A percentile compares a stretch with the other conserved stretches of the same genome.
These are phyloP conservation scores for Porpolomopsis calyptriformis DNA, from an alignment of 768 basidiomycete genomes.

Conservation along the genomic window DNA sequence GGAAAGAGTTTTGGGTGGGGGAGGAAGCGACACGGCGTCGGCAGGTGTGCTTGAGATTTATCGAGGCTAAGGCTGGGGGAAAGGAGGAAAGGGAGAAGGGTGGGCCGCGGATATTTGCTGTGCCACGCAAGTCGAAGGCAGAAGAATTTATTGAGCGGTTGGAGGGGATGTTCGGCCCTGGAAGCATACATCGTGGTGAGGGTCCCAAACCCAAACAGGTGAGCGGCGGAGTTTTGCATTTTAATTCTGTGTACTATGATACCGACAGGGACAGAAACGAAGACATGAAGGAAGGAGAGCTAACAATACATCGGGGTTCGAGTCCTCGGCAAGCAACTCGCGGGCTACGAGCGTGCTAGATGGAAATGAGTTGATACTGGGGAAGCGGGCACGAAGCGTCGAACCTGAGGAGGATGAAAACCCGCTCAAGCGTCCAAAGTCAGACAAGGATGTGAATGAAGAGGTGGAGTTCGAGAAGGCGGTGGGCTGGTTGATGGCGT, in stretches of 20 bases:
- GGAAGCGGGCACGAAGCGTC: neutral
- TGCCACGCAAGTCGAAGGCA: constrained; percentile 1
- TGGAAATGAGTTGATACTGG: neutral
- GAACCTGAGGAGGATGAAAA: neutral
- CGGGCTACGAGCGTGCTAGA: neutral
- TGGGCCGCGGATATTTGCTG: neutral
- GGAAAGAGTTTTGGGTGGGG: neutral
- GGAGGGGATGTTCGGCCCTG: constrained; percentile 8
- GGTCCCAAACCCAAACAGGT: constrained; percentile 7
- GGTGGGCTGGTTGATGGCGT: constrained; percentile 3
- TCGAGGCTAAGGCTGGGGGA: neutral
- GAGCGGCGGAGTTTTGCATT: neutral
- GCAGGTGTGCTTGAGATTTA: constrained; percentile 1
- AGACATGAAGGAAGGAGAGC: neutral
- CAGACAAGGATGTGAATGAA: neutral
- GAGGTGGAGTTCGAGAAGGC: neutral
- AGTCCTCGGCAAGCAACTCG: neutral
- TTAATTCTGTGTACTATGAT: neutral
- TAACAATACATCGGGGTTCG: neutral
- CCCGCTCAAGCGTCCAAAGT: neutral
- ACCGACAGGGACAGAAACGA: neutral
- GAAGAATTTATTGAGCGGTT: constrained; percentile 1
- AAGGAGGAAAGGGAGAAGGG: neutral
- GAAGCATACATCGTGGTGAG: constrained; percentile 5
- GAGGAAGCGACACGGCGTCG: neutral